phyloP scores from a whole-genome alignment of 306 rosid species.

The Fagus crenata region DNA sequence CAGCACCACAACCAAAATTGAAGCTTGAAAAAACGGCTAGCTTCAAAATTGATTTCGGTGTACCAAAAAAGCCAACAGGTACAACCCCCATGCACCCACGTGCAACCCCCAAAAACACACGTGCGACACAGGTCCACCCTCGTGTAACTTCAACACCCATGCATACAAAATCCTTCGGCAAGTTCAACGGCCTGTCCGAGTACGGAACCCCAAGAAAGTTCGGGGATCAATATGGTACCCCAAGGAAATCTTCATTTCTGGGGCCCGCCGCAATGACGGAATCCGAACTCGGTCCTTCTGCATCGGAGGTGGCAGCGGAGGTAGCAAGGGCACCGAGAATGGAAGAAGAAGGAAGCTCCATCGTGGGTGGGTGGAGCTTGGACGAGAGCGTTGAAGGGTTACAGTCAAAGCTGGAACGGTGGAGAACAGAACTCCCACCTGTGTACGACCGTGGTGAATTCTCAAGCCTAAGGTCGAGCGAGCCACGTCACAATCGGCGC shows the following conservation, averaged over 20 bases:
- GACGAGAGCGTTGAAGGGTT: conserved; percentile 68
- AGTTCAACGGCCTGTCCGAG: conserved; percentile 24
- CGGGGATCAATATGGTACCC: conserved; percentile 18
- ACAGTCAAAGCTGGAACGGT: conserved; percentile 76
- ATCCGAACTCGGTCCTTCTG: conserved; percentile 89
- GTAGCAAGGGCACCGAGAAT: conserved; percentile 43
- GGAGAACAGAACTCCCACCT: conserved; percentile 71
- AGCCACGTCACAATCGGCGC: conserved; percentile 35
- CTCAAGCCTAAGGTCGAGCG: conserved; percentile 34
- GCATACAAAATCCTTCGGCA: conserved; percentile 8
- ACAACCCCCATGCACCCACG: neutral
- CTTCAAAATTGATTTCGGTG: conserved; percentile 7
- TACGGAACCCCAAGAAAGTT: conserved; percentile 58
- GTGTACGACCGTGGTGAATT: conserved; percentile 58
- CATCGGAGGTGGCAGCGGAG: conserved; percentile 83
- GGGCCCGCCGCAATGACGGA: conserved; percentile 43
- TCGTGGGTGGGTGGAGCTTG: conserved; percentile 60
- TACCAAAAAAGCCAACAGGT: conserved; percentile 5
- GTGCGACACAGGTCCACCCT: neutral
- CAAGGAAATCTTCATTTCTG: neutral
- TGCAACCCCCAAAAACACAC: neutral
- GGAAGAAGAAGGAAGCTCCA: conserved; percentile 59
- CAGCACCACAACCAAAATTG: neutral
- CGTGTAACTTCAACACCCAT: conserved; percentile 18
- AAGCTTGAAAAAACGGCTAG: neutral